phyloP scores from a whole-genome alignment of 83 land plant species.

The Picea abies region DNA sequence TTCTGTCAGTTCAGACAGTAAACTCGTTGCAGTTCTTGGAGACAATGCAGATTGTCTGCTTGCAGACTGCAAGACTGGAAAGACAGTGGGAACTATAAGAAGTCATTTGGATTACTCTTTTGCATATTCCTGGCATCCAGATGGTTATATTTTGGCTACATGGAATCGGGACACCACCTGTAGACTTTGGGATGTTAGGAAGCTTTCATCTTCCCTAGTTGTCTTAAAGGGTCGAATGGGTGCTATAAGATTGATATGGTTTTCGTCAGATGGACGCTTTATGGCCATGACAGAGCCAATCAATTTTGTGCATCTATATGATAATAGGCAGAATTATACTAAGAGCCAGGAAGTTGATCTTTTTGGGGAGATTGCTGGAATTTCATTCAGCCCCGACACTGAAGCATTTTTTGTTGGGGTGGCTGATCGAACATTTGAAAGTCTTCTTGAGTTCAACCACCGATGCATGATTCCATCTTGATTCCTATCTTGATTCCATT shows the following conservation, averaged over 20 bases:
- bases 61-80: conserved; percentile 80
- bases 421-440: conserved; percentile 90
- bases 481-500: conserved; percentile 54
- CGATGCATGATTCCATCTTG: conserved; percentile 50
- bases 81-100: conserved; percentile 65
- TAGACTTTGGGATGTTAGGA: not conserved
- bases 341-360: conserved; percentile 88
- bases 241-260: not conserved
- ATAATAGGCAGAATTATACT: conserved; percentile 54
- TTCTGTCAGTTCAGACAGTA: conserved; percentile 68
- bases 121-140: not conserved
- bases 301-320: conserved; percentile 88
- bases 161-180: not conserved
- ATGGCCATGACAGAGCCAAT: conserved; percentile 67
- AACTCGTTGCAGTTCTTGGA: conserved; percentile 59
- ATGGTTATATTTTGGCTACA: not conserved
- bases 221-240: conserved; percentile 56
- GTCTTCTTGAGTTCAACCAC: conserved; percentile 85
- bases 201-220: not conserved
- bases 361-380: conserved; percentile 97
- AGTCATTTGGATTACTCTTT: conserved; percentile 62
- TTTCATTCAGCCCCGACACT: conserved; percentile 95
- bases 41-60: conserved; percentile 78
- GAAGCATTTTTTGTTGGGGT: conserved; percentile 90
- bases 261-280: not conserved